Percentiles rank a stretch among this genome's conserved stretches.
Conservation (phyloP, 306 rosid species). For the Corylus americana region DNA sequence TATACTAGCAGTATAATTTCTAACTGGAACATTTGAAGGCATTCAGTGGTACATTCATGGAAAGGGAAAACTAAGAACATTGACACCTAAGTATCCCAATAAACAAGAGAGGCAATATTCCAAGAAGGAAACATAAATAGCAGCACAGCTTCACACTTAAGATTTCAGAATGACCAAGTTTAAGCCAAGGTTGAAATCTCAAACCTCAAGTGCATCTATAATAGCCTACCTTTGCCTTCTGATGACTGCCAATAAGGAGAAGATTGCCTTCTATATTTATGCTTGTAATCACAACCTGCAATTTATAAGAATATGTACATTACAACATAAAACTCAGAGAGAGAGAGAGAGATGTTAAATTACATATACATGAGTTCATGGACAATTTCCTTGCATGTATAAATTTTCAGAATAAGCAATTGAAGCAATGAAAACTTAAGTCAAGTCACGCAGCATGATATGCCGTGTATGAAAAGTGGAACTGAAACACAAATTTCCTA, state of each 20-base stretch:
- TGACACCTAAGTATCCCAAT: not conserved
- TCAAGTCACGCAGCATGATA: not conserved
- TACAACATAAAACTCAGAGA: not conserved
- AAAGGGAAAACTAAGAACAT: not conserved
- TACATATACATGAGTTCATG: not conserved
- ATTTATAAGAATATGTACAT: slow-evolving; percentile 15
- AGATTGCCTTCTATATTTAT: slow-evolving; percentile 54
- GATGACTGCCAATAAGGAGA: slow-evolving; percentile 63
- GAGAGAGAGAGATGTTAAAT: not conserved
- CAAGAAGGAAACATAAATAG: not conserved
- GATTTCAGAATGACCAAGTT: not conserved
- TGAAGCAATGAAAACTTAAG: not conserved
- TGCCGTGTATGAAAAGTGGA: not conserved
- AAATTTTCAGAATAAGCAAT: not conserved
- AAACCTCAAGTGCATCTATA: not conserved
- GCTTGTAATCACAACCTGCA: slow-evolving; percentile 81
- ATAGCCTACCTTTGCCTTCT: slow-evolving; percentile 43
- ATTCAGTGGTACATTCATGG: not conserved
- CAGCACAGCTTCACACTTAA: not conserved
- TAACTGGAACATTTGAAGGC: not conserved
- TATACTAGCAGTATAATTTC: not conserved
- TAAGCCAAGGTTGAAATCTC: slow-evolving; percentile 8
- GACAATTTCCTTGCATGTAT: not conserved
- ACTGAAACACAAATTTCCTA: not conserved
- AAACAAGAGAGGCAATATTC: not conserved